Evolutionary conservation across 495 filamentous ascomycete species (phyloP).

Genomic region (Neurospora sublineolata): DNA sequence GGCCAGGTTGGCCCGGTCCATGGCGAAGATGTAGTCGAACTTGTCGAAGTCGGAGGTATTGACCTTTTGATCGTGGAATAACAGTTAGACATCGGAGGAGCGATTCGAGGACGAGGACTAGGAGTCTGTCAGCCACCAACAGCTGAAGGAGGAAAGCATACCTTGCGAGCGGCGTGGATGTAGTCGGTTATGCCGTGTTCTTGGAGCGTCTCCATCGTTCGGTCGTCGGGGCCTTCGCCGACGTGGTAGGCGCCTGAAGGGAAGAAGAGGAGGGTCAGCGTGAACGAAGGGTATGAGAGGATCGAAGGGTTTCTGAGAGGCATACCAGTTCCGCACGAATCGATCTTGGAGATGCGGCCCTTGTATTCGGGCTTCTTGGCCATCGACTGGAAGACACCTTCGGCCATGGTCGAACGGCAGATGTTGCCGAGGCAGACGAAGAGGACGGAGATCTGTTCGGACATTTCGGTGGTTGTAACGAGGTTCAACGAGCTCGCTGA

Average conservation of each 20-base stretch:
- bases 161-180: slow-evolving; percentile 63
- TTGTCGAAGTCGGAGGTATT: slow-evolving; percentile 50
- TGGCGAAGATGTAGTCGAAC: slow-evolving; percentile 90
- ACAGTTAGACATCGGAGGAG: not conserved
- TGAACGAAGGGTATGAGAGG: not conserved
- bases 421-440: slow-evolving; percentile 98
- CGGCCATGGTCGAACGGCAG: slow-evolving; percentile 89
- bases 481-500: not conserved
- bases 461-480: slow-evolving; percentile 1
- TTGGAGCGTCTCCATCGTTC: slow-evolving; percentile 73
- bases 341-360: slow-evolving; percentile 54
- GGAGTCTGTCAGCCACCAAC: not conserved
- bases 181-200: slow-evolving; percentile 66
- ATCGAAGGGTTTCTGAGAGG: not conserved
- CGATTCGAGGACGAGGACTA: not conserved
- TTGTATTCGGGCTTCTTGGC: slow-evolving; percentile 44
- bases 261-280: not conserved
- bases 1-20: slow-evolving; percentile 76
- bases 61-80: slow-evolving; percentile 11
- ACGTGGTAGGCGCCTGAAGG: slow-evolving; percentile 57
- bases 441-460: slow-evolving; percentile 56
- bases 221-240: slow-evolving; percentile 61
- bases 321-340: slow-evolving; percentile 68
- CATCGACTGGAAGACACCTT: slow-evolving; percentile 75
- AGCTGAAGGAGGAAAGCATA: slow-evolving; percentile 21